Conservation (phyloP, 2,329 filamentous ascomycete genomes). For the Scytalidium lignicola region DNA sequence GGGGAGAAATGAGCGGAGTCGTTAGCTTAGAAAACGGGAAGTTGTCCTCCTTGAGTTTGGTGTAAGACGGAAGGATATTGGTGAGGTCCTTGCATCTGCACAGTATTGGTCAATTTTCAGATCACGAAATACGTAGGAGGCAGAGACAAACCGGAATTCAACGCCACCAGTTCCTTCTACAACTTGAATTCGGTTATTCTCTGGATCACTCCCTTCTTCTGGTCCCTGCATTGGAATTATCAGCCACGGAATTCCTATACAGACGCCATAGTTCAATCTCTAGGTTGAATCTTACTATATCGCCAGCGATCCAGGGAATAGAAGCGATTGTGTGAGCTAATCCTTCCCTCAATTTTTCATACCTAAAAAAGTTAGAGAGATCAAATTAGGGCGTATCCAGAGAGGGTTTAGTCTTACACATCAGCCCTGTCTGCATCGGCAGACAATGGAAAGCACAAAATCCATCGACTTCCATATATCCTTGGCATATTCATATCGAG, state of each 20-base stretch:
- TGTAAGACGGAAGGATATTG: constrained; percentile 10
- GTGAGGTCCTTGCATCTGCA: constrained; percentile 12
- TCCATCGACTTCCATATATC: constrained; percentile 11
- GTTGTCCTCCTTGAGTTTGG: constrained; percentile 9
- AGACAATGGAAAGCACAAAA: constrained; percentile 11
- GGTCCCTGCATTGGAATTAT: constrained; percentile 4
- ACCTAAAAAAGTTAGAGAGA: constrained; percentile 6
- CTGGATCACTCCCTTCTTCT: constrained; percentile 7
- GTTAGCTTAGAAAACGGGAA: constrained; percentile 14
- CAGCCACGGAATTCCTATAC: neutral
- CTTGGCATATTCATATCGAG: constrained; percentile 15
- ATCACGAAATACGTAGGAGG: neutral
- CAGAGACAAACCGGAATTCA: constrained; percentile 5
- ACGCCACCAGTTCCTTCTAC: constrained; percentile 5
- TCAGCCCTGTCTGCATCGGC: constrained; percentile 3
- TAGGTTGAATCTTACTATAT: constrained; percentile 7
- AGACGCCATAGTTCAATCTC: neutral
- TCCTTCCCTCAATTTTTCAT: constrained; percentile 6
- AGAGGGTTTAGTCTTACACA: constrained; percentile 6
- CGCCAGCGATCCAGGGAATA: constrained; percentile 13
- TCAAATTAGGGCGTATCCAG: neutral
- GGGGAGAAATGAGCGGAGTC: constrained; percentile 7
- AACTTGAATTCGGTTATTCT: constrained; percentile 8
- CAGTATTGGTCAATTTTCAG: neutral
- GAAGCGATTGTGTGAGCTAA: constrained; percentile 11